Evolutionary conservation across 441 rosid species (phyloP), one percentile per base, ranked within the genome.

Genomic region (Metrosideros polymorpha): DNA sequence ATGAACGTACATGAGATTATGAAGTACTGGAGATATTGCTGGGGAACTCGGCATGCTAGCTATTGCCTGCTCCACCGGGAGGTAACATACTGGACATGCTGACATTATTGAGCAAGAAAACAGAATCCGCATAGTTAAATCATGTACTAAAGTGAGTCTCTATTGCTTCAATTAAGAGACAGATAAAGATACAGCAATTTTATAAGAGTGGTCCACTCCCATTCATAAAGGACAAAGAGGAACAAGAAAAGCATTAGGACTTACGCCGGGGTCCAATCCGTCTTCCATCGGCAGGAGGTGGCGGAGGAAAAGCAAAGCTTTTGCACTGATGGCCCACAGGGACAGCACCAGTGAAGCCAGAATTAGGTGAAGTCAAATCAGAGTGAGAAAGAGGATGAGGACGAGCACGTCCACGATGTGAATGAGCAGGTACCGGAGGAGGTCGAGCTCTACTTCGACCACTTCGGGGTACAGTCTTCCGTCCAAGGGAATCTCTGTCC

Each of bases 11-110:
- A 95, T 91, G 92, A 96, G 90, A 86, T 93, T 86, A 39, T 42
- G 91, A 54, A 95, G 93, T 52, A 94, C 90, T 2, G 96, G 93
- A 47, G 96, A 94, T 59, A 84, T 85, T 82, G 95, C 93, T 30
- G 91, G 91, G 85, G 82, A 85, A 85, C 85, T 89, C 54, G 98
- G 99, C 97, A 95, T 94, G 86, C 91, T 91, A 50, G 91, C 92
- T 82, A 90, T 92, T 27, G 98, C 99, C 90, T 92, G 94, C 88
- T 93, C 95, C 71, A 91, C 91, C 32, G 98, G 90, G 85, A 96
- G 82, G 83, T 95, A 96, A 86, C 99, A 95, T 50, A 96, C 98
- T 2, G 98, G 94, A 87, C 99, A 96, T 7, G 98, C 98, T 95
- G 95, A 84, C 87, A 66, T 82, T 84, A 85, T 87, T 50, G 30